These are phyloP conservation scores for Solanum chaucha DNA, from an alignment of 257 asterid species.

Conservation along the genomic window DNA sequence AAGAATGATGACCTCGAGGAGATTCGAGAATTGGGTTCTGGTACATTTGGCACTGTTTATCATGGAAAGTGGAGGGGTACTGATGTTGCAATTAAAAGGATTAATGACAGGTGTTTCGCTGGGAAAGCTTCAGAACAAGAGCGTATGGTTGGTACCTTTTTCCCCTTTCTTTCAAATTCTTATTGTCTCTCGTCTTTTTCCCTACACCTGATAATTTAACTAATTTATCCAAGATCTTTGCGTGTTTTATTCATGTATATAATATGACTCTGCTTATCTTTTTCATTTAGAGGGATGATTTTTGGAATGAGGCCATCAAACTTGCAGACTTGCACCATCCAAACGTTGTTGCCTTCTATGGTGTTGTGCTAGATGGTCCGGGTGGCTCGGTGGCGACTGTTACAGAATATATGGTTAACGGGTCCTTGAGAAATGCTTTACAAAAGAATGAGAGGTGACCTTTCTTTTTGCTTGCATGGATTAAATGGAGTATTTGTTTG, in stretches of 20 bases:
- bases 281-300: conserved; percentile 69
- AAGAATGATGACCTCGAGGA: conserved; percentile 90
- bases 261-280: conserved; percentile 1
- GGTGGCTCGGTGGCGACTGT: conserved; percentile 96
- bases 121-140: conserved; percentile 96
- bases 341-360: conserved; percentile 95
- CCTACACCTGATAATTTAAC: not conserved
- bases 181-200: not conserved
- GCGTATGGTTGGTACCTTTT: conserved; percentile 69
- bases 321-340: conserved; percentile 99
- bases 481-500: not conserved
- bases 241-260: not conserved
- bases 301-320: conserved; percentile 98
- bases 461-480: not conserved
- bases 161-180: not conserved
- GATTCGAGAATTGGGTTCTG: conserved; percentile 91
- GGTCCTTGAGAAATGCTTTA: conserved; percentile 84
- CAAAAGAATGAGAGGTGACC: conserved; percentile 83
- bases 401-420: conserved; percentile 97
- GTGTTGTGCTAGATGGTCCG: conserved; percentile 94
- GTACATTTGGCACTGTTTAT: conserved; percentile 99
- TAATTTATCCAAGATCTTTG: not conserved
- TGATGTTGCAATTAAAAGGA: conserved; percentile 94
- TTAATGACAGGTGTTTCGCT: conserved; percentile 87
- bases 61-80: conserved; percentile 99